These are phyloP conservation scores for Durusdinium trenchii DNA, from an alignment of 73 alveolate species.

Conservation along the genomic window DNA sequence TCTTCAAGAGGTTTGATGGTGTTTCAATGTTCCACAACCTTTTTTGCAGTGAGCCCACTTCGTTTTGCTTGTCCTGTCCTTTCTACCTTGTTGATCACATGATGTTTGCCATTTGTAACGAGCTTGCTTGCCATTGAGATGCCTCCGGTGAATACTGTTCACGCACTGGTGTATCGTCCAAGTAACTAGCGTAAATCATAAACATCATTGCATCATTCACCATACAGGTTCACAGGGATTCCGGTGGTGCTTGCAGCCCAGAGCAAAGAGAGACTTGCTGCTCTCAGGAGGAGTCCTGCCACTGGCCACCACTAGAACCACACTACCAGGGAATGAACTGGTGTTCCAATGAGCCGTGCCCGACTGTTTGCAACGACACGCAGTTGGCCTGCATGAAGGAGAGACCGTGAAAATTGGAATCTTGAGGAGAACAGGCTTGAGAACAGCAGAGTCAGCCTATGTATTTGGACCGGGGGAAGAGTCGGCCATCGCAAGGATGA, in stretches of 20 bases:
- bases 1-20: too few species aligned
- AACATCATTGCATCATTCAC: too few species aligned
- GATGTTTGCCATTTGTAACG: too few species aligned
- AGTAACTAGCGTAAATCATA: too few species aligned
- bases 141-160: too few species aligned
- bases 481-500: background rate
- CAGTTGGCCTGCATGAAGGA: slow-evolving; percentile 75
- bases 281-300: slow-evolving; percentile 51
- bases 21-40: too few species aligned
- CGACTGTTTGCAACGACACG: slow-evolving; percentile 1
- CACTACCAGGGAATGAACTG: slow-evolving; percentile 62
- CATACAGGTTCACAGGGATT: background rate
- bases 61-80: too few species aligned
- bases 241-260: background rate
- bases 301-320: slow-evolving; percentile 83
- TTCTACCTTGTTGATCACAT: too few species aligned
- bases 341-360: slow-evolving; percentile 69
- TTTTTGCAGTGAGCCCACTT: too few species aligned
- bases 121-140: too few species aligned
- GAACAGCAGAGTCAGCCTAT: background rate
- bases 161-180: too few species aligned
- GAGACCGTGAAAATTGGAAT: background rate
- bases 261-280: background rate
- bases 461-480: background rate
- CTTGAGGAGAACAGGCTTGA: background rate